Evolutionary conservation across 495 filamentous ascomycete species (phyloP).

Genomic region (Neurospora africana): DNA sequence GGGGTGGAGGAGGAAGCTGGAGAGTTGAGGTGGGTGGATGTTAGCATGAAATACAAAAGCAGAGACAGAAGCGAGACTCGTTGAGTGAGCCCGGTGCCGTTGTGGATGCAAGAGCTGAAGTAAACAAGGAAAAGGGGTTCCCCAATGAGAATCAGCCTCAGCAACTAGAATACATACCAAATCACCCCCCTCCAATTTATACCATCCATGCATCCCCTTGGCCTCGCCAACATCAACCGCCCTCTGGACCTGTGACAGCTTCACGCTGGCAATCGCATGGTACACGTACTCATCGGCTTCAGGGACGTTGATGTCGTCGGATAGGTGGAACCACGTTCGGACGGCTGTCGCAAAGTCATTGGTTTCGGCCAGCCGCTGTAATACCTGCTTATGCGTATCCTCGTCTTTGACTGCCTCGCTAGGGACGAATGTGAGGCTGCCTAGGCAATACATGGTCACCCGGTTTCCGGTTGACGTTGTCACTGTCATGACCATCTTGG

Average conservation of each 20-base stretch:
- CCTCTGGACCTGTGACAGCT: constrained; percentile 43
- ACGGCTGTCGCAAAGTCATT: constrained; percentile 42
- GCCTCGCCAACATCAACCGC: constrained; percentile 34
- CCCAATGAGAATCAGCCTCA: not conserved
- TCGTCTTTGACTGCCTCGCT: constrained; percentile 4
- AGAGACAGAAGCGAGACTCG: not conserved
- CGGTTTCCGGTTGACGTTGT: not conserved
- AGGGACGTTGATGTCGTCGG: constrained; percentile 6
- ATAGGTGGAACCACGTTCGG: constrained; percentile 39
- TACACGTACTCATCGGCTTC: constrained; percentile 44
- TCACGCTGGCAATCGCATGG: constrained; percentile 41
- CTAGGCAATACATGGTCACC: constrained; percentile 4
- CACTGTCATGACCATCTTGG: not conserved
- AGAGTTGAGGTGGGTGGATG: constrained; percentile 2
- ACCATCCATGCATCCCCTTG: constrained; percentile 34
- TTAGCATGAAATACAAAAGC: too few species aligned
- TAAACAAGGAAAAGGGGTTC: not conserved
- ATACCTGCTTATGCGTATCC: constrained; percentile 7
- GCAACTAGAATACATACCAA: constrained; percentile 8
- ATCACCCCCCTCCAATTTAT: constrained; percentile 25
- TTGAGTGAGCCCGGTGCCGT: not conserved
- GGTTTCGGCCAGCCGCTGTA: constrained; percentile 20
- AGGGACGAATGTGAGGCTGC: constrained; percentile 8
- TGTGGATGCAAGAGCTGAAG: not conserved
- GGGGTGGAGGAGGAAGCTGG: constrained; percentile 33